Base-by-base conservation (phyloP, 257 asterid species). In the Solanum chilense region DNA sequence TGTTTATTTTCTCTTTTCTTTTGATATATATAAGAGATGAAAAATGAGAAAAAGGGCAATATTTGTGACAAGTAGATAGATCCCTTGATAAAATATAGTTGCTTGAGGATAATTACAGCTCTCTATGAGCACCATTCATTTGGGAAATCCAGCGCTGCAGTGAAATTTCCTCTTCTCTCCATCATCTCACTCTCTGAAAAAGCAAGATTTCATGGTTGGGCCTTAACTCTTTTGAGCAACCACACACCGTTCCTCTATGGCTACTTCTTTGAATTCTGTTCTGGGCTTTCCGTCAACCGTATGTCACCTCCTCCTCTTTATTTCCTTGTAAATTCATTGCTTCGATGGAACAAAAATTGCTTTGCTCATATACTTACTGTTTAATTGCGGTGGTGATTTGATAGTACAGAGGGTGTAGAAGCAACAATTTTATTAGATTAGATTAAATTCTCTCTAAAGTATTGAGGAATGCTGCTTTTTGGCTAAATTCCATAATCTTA, bases 251-350 rank as follows among this genome's bases (percentile, higher is more conserved):
- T 35, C 39, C 39, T 25, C 76, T 18, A 94, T 94, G 96, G 95
- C 93, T 66, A 93, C 89, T 91, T 91, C 96, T 12, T 84, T 94
- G 83, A 94, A 93, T 84, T 91, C 96, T 39, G 89, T 91, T 90
- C 80, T 89, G 88, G 78, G 87, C 89, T 94, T 94, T 91, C 87
- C 80, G 42, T 92, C 93, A 60, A 77, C 89, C 20, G 96, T 94
- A 85, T 31, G 93, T 86, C 84, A 82, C 84, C 84, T 87, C 82
- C 83, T 86, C 58, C 58, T 69, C 25, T 86, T 58, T 69, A 69
- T 29, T 14, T 29, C 41, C 18, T 49, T 18, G n/a, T 56, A 62
- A 41, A 23, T 41, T 75, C 58, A 41, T 23, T 75, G 58, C 81
- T 73, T 73, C 41, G 37, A 12, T 73, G 80, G n/a, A 18, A 21